Base-by-base conservation (phyloP, 2,329 filamentous ascomycete genomes). In the Talaromyces piceae region DNA sequence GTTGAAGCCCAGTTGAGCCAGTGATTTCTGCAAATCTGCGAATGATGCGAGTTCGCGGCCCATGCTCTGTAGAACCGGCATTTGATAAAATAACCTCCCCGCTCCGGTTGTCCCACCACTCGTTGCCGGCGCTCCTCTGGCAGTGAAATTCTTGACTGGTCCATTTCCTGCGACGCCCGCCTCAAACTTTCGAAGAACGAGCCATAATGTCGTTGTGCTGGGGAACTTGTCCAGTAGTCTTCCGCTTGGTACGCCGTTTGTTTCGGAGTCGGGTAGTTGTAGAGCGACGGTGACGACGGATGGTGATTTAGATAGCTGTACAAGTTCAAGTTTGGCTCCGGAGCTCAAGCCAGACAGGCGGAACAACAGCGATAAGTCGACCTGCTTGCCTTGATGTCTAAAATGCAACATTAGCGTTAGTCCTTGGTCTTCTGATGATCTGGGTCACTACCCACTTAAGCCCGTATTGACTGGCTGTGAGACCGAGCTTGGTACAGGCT, bases 291-390 rank as follows among this genome's bases (percentile, higher is more conserved):
- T 90, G 51, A 98, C 86, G 45, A 86, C 86, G 1, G 88, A 85
- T 0, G 91, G 86, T 0, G 90, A 93, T 52, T 88, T 87, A 43
- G 91, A 93, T 53, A 86, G 84, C 64, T 88, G 84, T 20, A 96
- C 86, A 46, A 98, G 86, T 65, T 97, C 91, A 53, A 98, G 82
- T 65, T 94, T 95, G 53, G 93, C 91, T 55, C 93, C 93, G 31
- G 88, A 81, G 11, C 80, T 77, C 5, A 98, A 83, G 46, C 90
- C 88, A 4, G 90, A 86, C 25, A 91, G 82, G 45, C 91, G 84
- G 66, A 91, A 88, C 39, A 88, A 86, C 51, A 89, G 79, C 5
- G 90, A 91, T 7, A 98, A 79, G 62, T 96, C 90, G 53, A 98
- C 75, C 28, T 82, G 77, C 64, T 91, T 95, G 69, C 91, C 87